Evolutionary conservation across 371 early-diverging fungal genomes (phyloP).

Genomic region (Apophysomyces variabilis): DNA sequence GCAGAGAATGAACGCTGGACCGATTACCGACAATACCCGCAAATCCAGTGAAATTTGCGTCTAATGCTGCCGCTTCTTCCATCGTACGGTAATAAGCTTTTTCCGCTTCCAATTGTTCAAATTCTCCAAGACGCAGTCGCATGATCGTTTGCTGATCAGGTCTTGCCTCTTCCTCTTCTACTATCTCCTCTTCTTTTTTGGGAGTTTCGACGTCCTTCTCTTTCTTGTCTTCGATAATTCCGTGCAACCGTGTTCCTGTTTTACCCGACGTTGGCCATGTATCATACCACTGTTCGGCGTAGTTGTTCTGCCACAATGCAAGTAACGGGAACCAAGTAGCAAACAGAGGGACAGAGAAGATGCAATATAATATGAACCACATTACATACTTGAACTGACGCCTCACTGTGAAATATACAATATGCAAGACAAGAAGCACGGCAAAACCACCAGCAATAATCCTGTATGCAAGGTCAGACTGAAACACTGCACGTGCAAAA

Average conservation of each 20-base stretch:
- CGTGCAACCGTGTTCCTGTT: slow-evolving; percentile 34
- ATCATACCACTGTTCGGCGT: slow-evolving; percentile 50
- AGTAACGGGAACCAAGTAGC: slow-evolving; percentile 48
- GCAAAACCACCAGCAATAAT: slow-evolving; percentile 43
- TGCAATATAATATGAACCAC: slow-evolving; percentile 50
- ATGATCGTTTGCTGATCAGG: slow-evolving; percentile 18
- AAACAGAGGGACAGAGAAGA: slow-evolving; percentile 45
- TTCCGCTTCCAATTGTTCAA: slow-evolving; percentile 39
- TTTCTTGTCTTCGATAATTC: slow-evolving; percentile 32
- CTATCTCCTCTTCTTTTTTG: slow-evolving; percentile 5
- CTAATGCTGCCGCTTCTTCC: slow-evolving; percentile 49
- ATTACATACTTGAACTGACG: slow-evolving; percentile 49
- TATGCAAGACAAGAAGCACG: slow-evolving; percentile 38
- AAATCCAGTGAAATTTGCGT: slow-evolving; percentile 50
- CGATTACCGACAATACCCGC: slow-evolving; percentile 32
- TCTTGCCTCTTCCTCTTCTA: slow-evolving; percentile 5
- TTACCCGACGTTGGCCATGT: slow-evolving; percentile 36
- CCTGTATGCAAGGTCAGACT: slow-evolving; percentile 32
- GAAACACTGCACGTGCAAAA: slow-evolving; percentile 34
- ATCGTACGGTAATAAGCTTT: slow-evolving; percentile 30
- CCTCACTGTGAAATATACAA: slow-evolving; percentile 42
- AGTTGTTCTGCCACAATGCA: slow-evolving; percentile 44
- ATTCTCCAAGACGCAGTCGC: slow-evolving; percentile 42
- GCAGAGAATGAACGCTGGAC: slow-evolving; percentile 11
- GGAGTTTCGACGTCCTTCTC: background rate